These are phyloP conservation scores for Penicillium verhagenii DNA, from an alignment of 495 filamentous ascomycete species.

Conservation along the genomic window DNA sequence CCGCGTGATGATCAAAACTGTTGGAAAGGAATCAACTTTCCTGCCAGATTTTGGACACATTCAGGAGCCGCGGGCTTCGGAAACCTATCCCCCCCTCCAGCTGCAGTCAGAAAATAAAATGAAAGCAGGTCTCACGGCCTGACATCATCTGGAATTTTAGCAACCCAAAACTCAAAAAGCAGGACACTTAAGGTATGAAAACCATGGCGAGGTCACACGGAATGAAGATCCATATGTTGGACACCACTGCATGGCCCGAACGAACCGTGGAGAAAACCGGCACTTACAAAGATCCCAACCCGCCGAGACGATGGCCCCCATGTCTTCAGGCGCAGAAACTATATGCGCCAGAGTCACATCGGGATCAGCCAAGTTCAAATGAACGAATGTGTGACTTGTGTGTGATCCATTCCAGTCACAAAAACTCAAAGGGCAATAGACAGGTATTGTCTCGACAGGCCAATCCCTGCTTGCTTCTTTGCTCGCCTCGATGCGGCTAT, in stretches of 20 bases:
- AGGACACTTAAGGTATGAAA: constrained; percentile 16
- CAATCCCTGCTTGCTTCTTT: constrained; percentile 18
- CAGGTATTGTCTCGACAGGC: background rate
- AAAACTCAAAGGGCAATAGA: constrained; percentile 2
- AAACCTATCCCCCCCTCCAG: background rate
- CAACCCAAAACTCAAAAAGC: constrained; percentile 19
- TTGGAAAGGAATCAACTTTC: background rate
- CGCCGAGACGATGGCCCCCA: constrained; percentile 14
- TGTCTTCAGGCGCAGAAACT: constrained; percentile 10
- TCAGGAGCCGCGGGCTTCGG: background rate
- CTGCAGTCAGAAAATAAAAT: constrained; percentile 2
- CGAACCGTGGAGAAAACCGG: constrained; percentile 22
- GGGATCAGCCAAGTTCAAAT: constrained; percentile 7
- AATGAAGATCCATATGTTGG: constrained; percentile 31
- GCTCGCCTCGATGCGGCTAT: constrained; percentile 25
- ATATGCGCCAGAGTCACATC: constrained; percentile 15
- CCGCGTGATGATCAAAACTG: too few relatives aligned
- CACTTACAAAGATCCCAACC: constrained; percentile 4
- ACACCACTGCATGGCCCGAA: constrained; percentile 39
- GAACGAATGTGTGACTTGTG: constrained; percentile 7
- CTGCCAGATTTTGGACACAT: too few relatives aligned
- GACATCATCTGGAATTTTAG: constrained; percentile 23
- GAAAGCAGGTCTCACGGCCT: constrained; percentile 14
- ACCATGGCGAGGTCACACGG: constrained; percentile 22
- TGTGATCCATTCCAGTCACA: constrained; percentile 1